Evolutionary conservation across 208 protist genomes (phyloP).

Genomic region (Porcisia hertigi): DNA sequence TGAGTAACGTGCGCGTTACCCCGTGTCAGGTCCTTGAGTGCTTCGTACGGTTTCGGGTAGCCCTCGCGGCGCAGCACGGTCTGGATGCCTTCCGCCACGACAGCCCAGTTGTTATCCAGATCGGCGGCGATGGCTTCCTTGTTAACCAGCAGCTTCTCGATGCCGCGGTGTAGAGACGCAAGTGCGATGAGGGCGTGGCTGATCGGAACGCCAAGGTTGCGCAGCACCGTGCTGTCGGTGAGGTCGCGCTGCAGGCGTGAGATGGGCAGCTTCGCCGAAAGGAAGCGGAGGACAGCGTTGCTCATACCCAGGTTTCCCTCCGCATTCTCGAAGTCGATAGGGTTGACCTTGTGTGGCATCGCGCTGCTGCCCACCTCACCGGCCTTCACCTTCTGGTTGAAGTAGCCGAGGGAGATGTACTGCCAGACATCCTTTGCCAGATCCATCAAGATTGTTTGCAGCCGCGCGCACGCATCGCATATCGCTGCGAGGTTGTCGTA

Average conservation of each 20-base stretch:
- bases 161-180: conserved; percentile 76
- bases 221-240: conserved; percentile 95
- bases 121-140: conserved; percentile 74
- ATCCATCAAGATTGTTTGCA: conserved; percentile 95
- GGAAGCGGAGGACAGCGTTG: conserved; percentile 94
- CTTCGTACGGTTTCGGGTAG: conserved; percentile 93
- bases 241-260: conserved; percentile 95
- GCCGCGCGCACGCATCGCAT: conserved; percentile 88
- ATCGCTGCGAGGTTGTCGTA: conserved; percentile 94
- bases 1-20: conserved; percentile 79
- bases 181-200: conserved; percentile 92
- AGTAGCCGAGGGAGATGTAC: conserved; percentile 96
- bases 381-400: conserved; percentile 90
- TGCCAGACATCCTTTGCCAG: conserved; percentile 93
- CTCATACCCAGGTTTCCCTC: conserved; percentile 95
- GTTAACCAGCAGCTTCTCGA: conserved; percentile 91
- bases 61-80: conserved; percentile 94
- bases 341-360: conserved; percentile 98
- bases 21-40: conserved; percentile 93
- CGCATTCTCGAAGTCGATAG: conserved; percentile 98
- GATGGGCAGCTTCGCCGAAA: conserved; percentile 93
- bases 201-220: conserved; percentile 93
- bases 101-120: conserved; percentile 93
- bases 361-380: conserved; percentile 95
- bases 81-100: conserved; percentile 95